These are phyloP conservation scores for Thalia dealbata DNA, from an alignment of 176 grass and related monocot genomes.

Conservation along the genomic window DNA sequence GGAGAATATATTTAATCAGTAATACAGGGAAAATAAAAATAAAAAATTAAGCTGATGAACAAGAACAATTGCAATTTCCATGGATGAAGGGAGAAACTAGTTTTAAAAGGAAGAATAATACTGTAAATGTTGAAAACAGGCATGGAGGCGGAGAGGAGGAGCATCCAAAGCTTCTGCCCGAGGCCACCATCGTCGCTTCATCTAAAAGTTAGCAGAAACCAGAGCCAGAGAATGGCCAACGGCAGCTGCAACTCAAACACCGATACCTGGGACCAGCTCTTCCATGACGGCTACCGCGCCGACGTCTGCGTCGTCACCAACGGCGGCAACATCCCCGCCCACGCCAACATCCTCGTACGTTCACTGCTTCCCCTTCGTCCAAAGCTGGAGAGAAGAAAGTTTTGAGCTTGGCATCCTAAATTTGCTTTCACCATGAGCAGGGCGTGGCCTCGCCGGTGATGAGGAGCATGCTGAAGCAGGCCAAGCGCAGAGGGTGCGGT, in stretches of 20 bases:
- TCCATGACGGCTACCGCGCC: slow-evolving; percentile 28
- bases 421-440: slow-evolving; percentile 8
- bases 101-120: too few relatives aligned
- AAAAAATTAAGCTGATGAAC: too few relatives aligned
- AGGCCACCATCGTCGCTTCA: slow-evolving; percentile 5
- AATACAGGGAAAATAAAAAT: too few relatives aligned
- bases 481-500: slow-evolving; percentile 4
- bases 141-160: slow-evolving; percentile 22
- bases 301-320: slow-evolving; percentile 33
- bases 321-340: slow-evolving; percentile 20
- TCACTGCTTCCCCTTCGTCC: too few relatives aligned
- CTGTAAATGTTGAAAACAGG: neutral
- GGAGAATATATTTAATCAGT: too few relatives aligned
- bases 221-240: neutral
- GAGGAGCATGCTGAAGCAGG: slow-evolving; percentile 35
- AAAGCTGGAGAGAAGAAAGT: too few relatives aligned
- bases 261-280: slow-evolving; percentile 29
- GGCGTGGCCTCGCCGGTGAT: slow-evolving; percentile 49
- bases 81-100: neutral
- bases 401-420: too few relatives aligned
- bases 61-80: neutral
- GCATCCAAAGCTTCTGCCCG: slow-evolving; percentile 5
- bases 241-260: slow-evolving; percentile 8
- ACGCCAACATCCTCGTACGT: slow-evolving; percentile 35
- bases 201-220: neutral